Conservation (phyloP, 257 asterid species). For the Penstemon barbatus region DNA sequence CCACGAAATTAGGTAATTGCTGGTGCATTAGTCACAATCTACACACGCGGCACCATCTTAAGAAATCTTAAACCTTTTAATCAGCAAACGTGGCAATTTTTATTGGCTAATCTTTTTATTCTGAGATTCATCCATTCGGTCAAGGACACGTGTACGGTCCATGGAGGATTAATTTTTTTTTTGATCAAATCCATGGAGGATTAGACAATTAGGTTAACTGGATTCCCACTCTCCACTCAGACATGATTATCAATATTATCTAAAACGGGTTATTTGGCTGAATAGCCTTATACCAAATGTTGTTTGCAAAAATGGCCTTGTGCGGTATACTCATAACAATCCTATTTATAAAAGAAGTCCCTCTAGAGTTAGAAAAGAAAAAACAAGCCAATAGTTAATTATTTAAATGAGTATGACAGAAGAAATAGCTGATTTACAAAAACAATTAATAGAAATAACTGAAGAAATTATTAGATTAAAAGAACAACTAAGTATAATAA, state of each 20-base stretch:
- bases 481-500: too few relatives aligned
- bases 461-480: too few relatives aligned
- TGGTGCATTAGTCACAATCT: conserved; percentile 38
- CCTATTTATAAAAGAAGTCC: too few relatives aligned
- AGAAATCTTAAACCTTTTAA: neutral
- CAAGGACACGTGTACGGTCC: conserved; percentile 44
- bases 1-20: conserved; percentile 32
- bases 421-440: too few relatives aligned
- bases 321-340: too few relatives aligned
- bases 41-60: conserved; percentile 43
- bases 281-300: too few relatives aligned
- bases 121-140: neutral
- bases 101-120: conserved; percentile 1
- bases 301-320: too few relatives aligned
- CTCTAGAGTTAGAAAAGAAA: too few relatives aligned
- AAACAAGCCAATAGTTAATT: too few relatives aligned
- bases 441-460: too few relatives aligned
- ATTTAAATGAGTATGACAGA: too few relatives aligned
- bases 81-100: conserved; percentile 25
- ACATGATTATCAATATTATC: conserved; percentile 41
- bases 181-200: neutral
- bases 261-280: neutral
- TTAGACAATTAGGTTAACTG: conserved; percentile 27
- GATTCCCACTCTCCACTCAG: conserved; percentile 34
- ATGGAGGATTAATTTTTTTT: too few relatives aligned